Percentiles rank a stretch among this genome's conserved stretches.
Conservation (phyloP, 305 asterid species). For the Rubia peregrina region DNA sequence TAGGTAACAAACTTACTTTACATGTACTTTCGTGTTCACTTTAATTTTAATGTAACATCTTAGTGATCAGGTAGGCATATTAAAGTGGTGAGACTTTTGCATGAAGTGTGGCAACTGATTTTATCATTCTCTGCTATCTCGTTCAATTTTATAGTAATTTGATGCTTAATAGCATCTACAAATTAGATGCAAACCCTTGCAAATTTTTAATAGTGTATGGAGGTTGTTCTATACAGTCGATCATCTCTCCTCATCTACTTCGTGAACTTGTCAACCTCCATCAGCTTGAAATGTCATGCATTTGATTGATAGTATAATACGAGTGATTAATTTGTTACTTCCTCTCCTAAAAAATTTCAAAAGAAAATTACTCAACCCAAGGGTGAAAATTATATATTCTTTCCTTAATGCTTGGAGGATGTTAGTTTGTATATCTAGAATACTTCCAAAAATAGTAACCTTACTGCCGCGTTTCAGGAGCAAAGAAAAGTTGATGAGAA, state of each 20-base stretch:
- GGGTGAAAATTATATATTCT: background rate
- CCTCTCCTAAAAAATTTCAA: background rate
- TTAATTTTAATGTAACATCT: background rate
- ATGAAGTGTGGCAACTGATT: background rate
- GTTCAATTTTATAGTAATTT: background rate
- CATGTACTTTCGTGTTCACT: background rate
- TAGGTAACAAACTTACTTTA: constrained; percentile 22
- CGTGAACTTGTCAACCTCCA: background rate
- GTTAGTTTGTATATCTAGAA: constrained; percentile 40
- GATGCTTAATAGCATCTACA: background rate
- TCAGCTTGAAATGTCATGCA: background rate
- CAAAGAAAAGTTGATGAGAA: too few species aligned
- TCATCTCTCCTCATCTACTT: background rate
- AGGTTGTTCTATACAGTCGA: background rate
- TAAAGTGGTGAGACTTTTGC: background rate
- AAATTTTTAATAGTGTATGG: background rate
- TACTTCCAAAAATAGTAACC: constrained; percentile 51
- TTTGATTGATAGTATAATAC: background rate
- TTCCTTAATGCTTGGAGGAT: constrained; percentile 8
- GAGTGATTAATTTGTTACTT: too few species aligned
- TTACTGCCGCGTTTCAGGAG: constrained; percentile 57
- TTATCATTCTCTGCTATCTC: background rate
- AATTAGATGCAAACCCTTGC: background rate
- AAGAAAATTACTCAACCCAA: background rate
- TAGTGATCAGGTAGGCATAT: background rate